Conservation (phyloP, 495 filamentous ascomycete species). For the Physcia stellaris region DNA sequence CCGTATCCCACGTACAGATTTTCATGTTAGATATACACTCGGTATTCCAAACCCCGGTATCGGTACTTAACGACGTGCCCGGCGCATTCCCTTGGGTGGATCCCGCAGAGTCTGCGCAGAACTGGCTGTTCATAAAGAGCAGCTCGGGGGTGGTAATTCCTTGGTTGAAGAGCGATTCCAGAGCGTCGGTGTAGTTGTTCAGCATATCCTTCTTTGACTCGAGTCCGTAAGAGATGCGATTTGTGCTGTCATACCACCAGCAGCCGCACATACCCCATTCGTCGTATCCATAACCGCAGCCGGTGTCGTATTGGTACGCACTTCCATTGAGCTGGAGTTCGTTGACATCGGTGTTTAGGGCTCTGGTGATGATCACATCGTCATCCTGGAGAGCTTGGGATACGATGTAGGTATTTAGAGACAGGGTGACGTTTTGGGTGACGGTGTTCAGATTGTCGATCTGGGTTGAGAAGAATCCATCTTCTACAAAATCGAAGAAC, state of each 20-base stretch:
- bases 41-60: constrained; percentile 1
- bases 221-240: constrained; percentile 4
- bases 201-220: constrained; percentile 4
- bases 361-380: constrained; percentile 7
- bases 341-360: constrained; percentile 4
- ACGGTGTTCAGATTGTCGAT: constrained; percentile 4
- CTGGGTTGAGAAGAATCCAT: constrained; percentile 10
- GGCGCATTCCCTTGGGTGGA: constrained; percentile 8
- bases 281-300: constrained; percentile 5
- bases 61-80: neutral
- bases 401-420: constrained; percentile 10
- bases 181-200: constrained; percentile 4
- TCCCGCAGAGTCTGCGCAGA: constrained; percentile 6
- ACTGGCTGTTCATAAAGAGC: constrained; percentile 2
- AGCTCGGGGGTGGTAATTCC: constrained; percentile 2
- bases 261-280: constrained; percentile 7
- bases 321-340: constrained; percentile 3
- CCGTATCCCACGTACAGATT: constrained; percentile 8
- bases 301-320: neutral
- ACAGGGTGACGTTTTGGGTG: constrained; percentile 5
- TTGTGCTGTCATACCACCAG: constrained; percentile 10
- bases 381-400: constrained; percentile 6
- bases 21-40: constrained; percentile 4
- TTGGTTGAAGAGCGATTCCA: constrained; percentile 3
- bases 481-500: constrained; percentile 5